A percentile compares a stretch with the other conserved stretches of the same genome.
Evolutionary conservation across 306 rosid species (phyloP).

Genomic region (Abrus pulchellus): DNA sequence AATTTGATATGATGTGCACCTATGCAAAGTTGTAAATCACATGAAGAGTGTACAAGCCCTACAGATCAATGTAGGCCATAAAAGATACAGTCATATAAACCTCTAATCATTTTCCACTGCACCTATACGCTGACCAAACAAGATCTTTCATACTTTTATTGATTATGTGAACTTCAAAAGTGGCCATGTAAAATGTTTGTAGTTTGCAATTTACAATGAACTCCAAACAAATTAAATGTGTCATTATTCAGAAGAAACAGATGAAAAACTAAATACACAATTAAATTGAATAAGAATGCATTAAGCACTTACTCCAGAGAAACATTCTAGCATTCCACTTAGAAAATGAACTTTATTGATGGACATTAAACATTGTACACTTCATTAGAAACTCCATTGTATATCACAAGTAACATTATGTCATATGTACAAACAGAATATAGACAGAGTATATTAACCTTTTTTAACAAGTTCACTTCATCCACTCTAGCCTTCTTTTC

Average conservation of each 20-base stretch:
- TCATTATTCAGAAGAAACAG: background rate
- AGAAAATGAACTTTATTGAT: conserved; percentile 16
- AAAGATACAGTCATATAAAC: background rate
- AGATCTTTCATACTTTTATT: background rate
- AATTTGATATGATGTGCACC: background rate
- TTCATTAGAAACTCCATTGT: conserved; percentile 22
- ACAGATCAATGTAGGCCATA: conserved; percentile 34
- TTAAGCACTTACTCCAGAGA: background rate
- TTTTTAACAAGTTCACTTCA: conserved; percentile 67
- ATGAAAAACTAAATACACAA: conserved; percentile 10
- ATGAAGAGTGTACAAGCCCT: conserved; percentile 31
- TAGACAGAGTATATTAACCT: conserved; percentile 68
- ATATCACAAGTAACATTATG: conserved; percentile 4
- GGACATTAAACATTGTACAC: conserved; percentile 22
- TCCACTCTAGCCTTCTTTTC: conserved; percentile 78
- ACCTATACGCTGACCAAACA: conserved; percentile 37
- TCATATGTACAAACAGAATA: conserved; percentile 37
- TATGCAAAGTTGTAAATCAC: conserved; percentile 10
- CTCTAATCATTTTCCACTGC: conserved; percentile 28
- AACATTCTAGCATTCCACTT: background rate
- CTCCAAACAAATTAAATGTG: background rate
- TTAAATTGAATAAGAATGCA: conserved; percentile 15
- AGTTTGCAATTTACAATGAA: conserved; percentile 12
- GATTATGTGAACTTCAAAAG: background rate
- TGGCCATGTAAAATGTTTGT: background rate